Evolutionary conservation across 768 basidiomycete genomes (phyloP), one percentile per base, ranked within the genome.

Genomic region (Termitomyces sp.): DNA sequence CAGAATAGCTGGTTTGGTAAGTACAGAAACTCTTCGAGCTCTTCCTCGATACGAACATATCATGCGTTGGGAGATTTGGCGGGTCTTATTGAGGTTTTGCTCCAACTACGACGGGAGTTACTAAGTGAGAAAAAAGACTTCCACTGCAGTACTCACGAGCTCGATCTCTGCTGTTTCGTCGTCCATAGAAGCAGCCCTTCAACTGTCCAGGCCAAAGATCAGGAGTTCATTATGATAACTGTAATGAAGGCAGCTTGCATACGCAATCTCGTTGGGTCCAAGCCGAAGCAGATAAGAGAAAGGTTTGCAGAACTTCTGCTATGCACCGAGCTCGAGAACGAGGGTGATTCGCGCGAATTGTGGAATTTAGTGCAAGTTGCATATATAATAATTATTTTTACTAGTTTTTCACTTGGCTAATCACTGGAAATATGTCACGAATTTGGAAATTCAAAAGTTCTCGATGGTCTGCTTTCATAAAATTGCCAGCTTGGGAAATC

Each of bases 61-160:
- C 91, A 94, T 93, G 51, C 89, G 79, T 65, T 89, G 88, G 1
- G 91, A 93, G 59, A 91, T 88, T 66, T 90, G 90, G 22, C 83
- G 82, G 0, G 91, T 93, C 73, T 93, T 93, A 71, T 89, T 86
- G 43, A 94, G 76, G 68, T 93, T 93, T 71, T 93, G 92, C 73
- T 94, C 90, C 10, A 94, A 80, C 91, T 91, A 46, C 42, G 20
- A n/a, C 5, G 20, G 6, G 6, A 16, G 30, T 53, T 10, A 39
- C n/a, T n/a, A n/a, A n/a, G 27, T 16, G 20, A 37, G 37, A 7
- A 18, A 24, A 30, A 13, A 53, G 3, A 24, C 44, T 22, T 34
- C 44, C 26, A 42, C 32, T 22, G 34, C 10, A 16, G 18, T 2
- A 59, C 63, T 57, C 68, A 87, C 87, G 60, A 89, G 80, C 73